Conservation (phyloP, 1,139 yeast species). For the Pichia inconspicua region DNA sequence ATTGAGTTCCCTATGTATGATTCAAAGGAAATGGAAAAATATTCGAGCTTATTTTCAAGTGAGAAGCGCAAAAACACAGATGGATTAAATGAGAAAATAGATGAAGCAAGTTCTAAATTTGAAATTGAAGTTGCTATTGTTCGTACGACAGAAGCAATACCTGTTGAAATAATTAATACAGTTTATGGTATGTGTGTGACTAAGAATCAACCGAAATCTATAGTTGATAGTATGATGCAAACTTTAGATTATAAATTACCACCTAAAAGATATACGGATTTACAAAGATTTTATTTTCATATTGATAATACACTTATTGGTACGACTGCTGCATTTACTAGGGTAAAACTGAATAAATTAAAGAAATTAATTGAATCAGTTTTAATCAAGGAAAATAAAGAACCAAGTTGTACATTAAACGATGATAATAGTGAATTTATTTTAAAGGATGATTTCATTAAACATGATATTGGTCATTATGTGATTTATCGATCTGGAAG, state of each 20-base stretch:
- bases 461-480: background rate
- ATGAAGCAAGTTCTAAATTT: background rate
- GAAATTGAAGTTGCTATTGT: background rate
- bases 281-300: background rate
- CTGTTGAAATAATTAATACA: background rate
- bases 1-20: background rate
- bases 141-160: background rate
- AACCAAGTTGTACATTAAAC: background rate
- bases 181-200: background rate
- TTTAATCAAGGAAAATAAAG: background rate
- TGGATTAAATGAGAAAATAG: background rate
- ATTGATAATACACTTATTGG: slow-evolving; percentile 1
- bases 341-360: background rate
- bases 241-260: background rate
- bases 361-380: background rate
- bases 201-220: background rate
- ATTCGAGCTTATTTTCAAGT: background rate
- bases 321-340: background rate
- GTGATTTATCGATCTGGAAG: background rate
- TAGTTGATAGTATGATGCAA: background rate
- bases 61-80: background rate
- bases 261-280: background rate
- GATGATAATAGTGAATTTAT: background rate
- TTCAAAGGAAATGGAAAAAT: background rate
- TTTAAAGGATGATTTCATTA: background rate